phyloP scores from a whole-genome alignment of 305 asterid species.

The Lippia alba region DNA sequence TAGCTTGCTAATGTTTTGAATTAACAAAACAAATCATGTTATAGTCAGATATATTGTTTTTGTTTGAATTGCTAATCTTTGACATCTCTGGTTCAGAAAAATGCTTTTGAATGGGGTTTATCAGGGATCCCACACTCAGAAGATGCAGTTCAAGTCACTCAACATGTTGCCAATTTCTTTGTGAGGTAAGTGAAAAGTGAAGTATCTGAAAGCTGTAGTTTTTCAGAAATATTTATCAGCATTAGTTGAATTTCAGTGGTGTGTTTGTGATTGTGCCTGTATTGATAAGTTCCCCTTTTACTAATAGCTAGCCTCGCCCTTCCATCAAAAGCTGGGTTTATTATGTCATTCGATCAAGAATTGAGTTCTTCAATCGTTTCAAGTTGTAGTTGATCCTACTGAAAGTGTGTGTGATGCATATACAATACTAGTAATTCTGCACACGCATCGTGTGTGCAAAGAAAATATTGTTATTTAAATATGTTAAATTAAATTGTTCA shows the following conservation, averaged over 20 bases:
- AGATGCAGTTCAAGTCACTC: slow-evolving; percentile 96
- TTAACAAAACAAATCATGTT: slow-evolving; percentile 18
- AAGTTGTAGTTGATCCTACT: slow-evolving; percentile 12
- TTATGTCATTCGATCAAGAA: not conserved
- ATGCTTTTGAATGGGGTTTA: slow-evolving; percentile 97
- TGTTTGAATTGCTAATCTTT: slow-evolving; percentile 5
- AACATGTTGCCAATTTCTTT: slow-evolving; percentile 86
- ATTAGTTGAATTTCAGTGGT: too few relatives aligned
- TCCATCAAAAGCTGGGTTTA: not conserved
- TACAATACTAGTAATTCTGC: too few relatives aligned
- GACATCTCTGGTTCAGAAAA: slow-evolving; percentile 64
- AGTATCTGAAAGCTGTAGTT: too few relatives aligned
- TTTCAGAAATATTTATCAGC: too few relatives aligned
- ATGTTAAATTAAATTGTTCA: too few relatives aligned
- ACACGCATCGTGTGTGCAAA: too few relatives aligned
- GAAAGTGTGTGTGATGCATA: not conserved
- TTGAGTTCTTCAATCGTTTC: not conserved
- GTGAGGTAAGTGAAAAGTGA: slow-evolving; percentile 53
- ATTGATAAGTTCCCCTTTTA: too few relatives aligned
- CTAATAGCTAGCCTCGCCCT: not conserved
- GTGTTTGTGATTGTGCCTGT: too few relatives aligned
- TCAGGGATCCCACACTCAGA: slow-evolving; percentile 92
- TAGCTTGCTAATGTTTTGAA: slow-evolving; percentile 11
- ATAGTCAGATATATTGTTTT: not conserved
- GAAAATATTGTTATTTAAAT: too few relatives aligned